These are phyloP conservation scores for Zygosaccharomyces lentus DNA, from an alignment of 805 yeast species.

Conservation along the genomic window DNA sequence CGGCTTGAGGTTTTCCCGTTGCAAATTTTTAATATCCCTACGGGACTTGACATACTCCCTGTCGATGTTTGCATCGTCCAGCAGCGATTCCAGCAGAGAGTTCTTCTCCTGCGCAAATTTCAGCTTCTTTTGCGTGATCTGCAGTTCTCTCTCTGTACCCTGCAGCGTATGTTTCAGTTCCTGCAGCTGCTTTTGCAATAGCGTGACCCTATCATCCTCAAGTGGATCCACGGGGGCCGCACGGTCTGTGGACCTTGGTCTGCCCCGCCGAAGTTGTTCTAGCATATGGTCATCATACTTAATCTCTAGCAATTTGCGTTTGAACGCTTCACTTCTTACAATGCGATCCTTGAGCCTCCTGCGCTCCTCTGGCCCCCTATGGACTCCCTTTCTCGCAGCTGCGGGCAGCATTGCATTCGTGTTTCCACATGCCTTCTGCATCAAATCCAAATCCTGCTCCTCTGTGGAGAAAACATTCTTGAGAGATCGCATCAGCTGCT, in stretches of 20 bases:
- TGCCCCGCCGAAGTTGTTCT: constrained; percentile 24
- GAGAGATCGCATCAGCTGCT: constrained; percentile 8
- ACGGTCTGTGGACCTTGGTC: constrained; percentile 10
- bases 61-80: constrained; percentile 35
- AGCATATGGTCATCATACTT: constrained; percentile 29
- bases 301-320: constrained; percentile 25
- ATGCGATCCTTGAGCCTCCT: constrained; percentile 21
- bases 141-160: constrained; percentile 18
- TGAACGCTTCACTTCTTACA: constrained; percentile 29
- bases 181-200: constrained; percentile 17
- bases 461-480: constrained; percentile 21
- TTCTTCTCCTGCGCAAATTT: constrained; percentile 33
- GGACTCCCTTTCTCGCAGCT: constrained; percentile 4
- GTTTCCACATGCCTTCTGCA: constrained; percentile 23
- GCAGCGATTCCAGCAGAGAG: constrained; percentile 25
- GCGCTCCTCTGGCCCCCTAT: constrained; percentile 10
- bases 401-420: constrained; percentile 11
- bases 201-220: constrained; percentile 18
- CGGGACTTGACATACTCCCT: constrained; percentile 32
- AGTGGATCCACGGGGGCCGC: neutral
- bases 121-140: constrained; percentile 22
- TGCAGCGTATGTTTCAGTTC: constrained; percentile 15
- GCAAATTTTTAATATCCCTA: constrained; percentile 33
- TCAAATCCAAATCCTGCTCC: constrained; percentile 18
- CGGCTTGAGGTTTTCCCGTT: constrained; percentile 30